These are phyloP conservation scores for Penicillium diatomitis DNA, from an alignment of 495 filamentous ascomycete genomes.

Conservation along the genomic window DNA sequence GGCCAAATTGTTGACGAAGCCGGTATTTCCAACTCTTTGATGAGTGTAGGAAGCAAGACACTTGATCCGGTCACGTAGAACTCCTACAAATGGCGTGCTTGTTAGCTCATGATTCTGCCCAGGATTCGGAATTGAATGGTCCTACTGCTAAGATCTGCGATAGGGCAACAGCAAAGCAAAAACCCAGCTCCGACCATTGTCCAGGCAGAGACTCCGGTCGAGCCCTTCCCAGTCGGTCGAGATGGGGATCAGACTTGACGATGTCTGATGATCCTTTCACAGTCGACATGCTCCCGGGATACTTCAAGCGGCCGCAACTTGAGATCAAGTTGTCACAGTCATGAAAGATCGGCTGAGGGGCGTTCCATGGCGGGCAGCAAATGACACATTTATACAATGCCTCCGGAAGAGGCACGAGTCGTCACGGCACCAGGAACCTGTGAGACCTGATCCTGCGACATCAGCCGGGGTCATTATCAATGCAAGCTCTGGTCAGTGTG, in stretches of 20 bases:
- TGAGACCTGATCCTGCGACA: too few species aligned
- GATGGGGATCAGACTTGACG: slow-evolving; percentile 3
- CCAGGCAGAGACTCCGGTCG: slow-evolving; percentile 58
- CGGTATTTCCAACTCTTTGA: slow-evolving; percentile 55
- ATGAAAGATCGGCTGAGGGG: too few species aligned
- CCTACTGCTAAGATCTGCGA: slow-evolving; percentile 62
- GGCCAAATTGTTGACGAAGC: slow-evolving; percentile 64
- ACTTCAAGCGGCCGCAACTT: too few species aligned
- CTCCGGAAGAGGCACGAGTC: too few species aligned
- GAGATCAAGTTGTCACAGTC: too few species aligned
- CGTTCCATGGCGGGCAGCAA: too few species aligned
- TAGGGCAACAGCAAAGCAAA: slow-evolving; percentile 63
- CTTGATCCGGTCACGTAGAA: slow-evolving; percentile 86
- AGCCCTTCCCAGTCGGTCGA: slow-evolving; percentile 63
- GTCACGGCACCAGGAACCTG: too few species aligned
- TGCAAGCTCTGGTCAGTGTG: too few species aligned
- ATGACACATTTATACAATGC: too few species aligned
- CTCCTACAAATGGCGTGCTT: slow-evolving; percentile 36
- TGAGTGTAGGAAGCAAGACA: slow-evolving; percentile 63
- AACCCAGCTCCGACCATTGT: slow-evolving; percentile 54
- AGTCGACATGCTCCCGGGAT: background rate
- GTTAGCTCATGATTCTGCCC: slow-evolving; percentile 1
- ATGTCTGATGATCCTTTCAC: background rate
- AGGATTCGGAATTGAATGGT: too few species aligned
- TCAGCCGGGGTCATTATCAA: too few species aligned